Conservation (phyloP, 108 stramenopile genomes). For the Nitzschia putrida region DNA sequence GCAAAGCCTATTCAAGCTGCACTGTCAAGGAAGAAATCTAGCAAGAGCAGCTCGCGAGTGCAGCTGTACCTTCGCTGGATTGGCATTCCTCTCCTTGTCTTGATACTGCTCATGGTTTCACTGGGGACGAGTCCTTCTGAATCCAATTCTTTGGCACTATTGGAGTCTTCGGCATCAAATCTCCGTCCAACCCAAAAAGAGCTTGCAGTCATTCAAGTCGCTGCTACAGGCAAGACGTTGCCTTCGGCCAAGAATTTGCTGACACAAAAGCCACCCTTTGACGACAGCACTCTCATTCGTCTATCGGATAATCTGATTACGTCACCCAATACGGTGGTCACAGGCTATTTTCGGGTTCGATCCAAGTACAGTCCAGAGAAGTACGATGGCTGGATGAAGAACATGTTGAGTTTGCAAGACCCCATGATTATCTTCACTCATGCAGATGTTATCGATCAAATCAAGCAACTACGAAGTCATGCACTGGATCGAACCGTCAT, state of each 20-base stretch:
- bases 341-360: slow-evolving; percentile 54
- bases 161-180: too few relatives aligned
- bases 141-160: too few relatives aligned
- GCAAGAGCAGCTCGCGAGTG: too few relatives aligned
- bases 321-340: slow-evolving; percentile 58
- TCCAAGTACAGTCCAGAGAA: slow-evolving; percentile 49
- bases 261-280: slow-evolving; percentile 24
- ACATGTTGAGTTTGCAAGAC: slow-evolving; percentile 65
- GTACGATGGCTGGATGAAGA: slow-evolving; percentile 68
- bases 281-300: slow-evolving; percentile 23
- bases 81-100: too few relatives aligned
- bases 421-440: slow-evolving; percentile 68
- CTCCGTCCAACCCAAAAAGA: too few relatives aligned
- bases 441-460: slow-evolving; percentile 45
- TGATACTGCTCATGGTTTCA: too few relatives aligned
- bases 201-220: not conserved
- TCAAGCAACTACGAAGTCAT: slow-evolving; percentile 51
- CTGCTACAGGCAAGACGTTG: not conserved
- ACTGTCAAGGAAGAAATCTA: too few relatives aligned
- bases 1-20: too few relatives aligned
- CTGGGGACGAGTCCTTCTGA: too few relatives aligned
- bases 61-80: too few relatives aligned
- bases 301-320: slow-evolving; percentile 25
- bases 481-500: slow-evolving; percentile 51
- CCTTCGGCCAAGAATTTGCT: slow-evolving; percentile 33